A percentile compares a stretch with the other conserved stretches of the same genome.
phyloP scores from a whole-genome alignment of 164 flowering plant genomes.

The Houttuynia cordata region DNA sequence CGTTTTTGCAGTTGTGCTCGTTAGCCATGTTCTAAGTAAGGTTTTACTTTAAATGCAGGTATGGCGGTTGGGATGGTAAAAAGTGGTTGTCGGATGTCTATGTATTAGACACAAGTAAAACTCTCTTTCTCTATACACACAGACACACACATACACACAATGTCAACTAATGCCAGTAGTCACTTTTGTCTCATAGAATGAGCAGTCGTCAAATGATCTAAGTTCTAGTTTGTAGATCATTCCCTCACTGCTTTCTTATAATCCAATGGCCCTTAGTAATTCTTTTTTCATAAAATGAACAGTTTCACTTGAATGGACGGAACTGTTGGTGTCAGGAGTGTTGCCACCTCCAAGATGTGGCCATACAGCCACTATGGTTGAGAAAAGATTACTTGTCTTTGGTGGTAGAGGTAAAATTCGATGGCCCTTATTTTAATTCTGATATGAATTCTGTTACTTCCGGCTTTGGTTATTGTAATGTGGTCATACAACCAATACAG shows the following conservation, averaged over 20 bases:
- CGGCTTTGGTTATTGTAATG: too few species aligned
- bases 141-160: too few species aligned
- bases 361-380: conserved; percentile 93
- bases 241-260: neutral
- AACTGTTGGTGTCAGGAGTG: conserved; percentile 64
- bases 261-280: neutral
- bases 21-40: neutral
- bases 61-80: conserved; percentile 99
- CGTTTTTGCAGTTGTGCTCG: neutral
- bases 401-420: conserved; percentile 83
- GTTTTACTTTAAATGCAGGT: conserved; percentile 34
- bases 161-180: too few species aligned
- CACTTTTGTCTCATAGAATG: too few species aligned
- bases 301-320: conserved; percentile 97
- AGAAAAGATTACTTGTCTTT: conserved; percentile 82
- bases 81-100: conserved; percentile 97
- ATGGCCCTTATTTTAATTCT: neutral
- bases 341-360: conserved; percentile 96
- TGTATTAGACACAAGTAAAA: conserved; percentile 86
- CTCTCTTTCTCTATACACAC: too few species aligned
- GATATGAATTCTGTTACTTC: too few species aligned
- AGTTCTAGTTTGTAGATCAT: neutral
- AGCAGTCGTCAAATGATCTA: neutral
- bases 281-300: conserved; percentile 8
- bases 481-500: too few species aligned